Evolutionary conservation across 805 yeast genomes (phyloP), one percentile per base, ranked within the genome.

Genomic region (Wickerhamiella sergipiensis): DNA sequence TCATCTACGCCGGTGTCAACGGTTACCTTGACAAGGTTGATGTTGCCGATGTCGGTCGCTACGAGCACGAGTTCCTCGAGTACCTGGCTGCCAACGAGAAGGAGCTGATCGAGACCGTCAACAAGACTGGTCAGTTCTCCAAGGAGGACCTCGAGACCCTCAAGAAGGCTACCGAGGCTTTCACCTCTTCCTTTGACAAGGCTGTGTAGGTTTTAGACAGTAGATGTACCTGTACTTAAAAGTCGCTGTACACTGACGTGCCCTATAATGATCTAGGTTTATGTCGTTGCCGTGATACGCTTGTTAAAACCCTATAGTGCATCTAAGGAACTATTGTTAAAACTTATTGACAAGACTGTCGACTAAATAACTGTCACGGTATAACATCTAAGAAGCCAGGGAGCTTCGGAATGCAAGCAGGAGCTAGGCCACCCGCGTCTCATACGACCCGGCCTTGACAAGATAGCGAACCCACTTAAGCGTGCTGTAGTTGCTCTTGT

Each of bases 1-100:
- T 88, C 71, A 88, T 92, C 71, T 92, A 73, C 81, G 98, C 97
- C 61, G 99, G 99, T 90, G 98, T 94, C 69, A 89, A 90, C 83
- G 99, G 99, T 81, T 88, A 69, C 89, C 83, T 92, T 70, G 99
- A 92, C 73, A 67, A 74, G 63, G 69, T 92, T 65, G 85, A 92
- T 62, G 75, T 90, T 62, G 80, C 82, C 70, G 84, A 86, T 74
- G 80, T 92, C 67, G 87, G 76, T 71, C 85, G 84, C 71, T 92
- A 85, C 70, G 99, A 92, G 83, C 75, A 80, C 65, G 81, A 87
- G 67, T 92, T 89, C 89, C 76, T 85, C 71, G 78, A 95, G 63
- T 81, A 84, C 81, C 80, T 92, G 74, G 84, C 86, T 78, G 73
- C 97, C 62, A 87, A 85, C 78, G 90, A 88, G 75, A 64, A 83